Percentiles rank a stretch among this genome's conserved stretches.
These are phyloP conservation scores for Lactuca saligna DNA, from an alignment of 129 eudicot genomes.

Conservation along the genomic window DNA sequence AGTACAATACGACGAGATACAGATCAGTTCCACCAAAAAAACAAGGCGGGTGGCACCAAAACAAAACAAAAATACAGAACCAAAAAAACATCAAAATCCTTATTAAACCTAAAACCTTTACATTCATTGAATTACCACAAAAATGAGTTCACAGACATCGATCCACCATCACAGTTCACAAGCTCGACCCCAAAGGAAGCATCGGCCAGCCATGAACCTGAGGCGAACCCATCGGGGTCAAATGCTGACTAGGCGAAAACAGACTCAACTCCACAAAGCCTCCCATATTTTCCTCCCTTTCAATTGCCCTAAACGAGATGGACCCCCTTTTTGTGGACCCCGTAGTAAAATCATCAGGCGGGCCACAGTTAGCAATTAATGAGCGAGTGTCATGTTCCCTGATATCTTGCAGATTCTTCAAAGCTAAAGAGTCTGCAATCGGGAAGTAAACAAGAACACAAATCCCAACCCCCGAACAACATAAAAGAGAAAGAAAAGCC, in stretches of 20 bases:
- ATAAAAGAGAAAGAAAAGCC: constrained; percentile 77
- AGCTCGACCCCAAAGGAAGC: constrained; percentile 35
- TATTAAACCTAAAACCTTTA: constrained; percentile 55
- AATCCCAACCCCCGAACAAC: constrained; percentile 76
- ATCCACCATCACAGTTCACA: constrained; percentile 20
- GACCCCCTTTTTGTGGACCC: constrained; percentile 65
- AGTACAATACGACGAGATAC: constrained; percentile 22
- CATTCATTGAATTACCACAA: constrained; percentile 59
- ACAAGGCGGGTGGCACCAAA: constrained; percentile 18
- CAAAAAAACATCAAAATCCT: constrained; percentile 44
- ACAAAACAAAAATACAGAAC: constrained; percentile 18
- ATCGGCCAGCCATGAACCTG: constrained; percentile 67
- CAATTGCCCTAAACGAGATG: constrained; percentile 65
- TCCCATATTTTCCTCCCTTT: constrained; percentile 50
- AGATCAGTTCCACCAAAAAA: constrained; percentile 30
- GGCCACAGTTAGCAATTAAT: constrained; percentile 66
- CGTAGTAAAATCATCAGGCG: constrained; percentile 34
- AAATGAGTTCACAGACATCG: constrained; percentile 43
- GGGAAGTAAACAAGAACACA: constrained; percentile 88
- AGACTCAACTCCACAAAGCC: constrained; percentile 78
- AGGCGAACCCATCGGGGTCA: constrained; percentile 63
- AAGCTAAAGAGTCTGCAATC: constrained; percentile 78
- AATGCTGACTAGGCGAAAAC: constrained; percentile 58
- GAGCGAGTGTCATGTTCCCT: constrained; percentile 63
- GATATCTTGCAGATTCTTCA: constrained; percentile 59